Evolutionary conservation across 1,284 basidiomycete genomes (phyloP).

Genomic region (Rhodotorula sp.): DNA sequence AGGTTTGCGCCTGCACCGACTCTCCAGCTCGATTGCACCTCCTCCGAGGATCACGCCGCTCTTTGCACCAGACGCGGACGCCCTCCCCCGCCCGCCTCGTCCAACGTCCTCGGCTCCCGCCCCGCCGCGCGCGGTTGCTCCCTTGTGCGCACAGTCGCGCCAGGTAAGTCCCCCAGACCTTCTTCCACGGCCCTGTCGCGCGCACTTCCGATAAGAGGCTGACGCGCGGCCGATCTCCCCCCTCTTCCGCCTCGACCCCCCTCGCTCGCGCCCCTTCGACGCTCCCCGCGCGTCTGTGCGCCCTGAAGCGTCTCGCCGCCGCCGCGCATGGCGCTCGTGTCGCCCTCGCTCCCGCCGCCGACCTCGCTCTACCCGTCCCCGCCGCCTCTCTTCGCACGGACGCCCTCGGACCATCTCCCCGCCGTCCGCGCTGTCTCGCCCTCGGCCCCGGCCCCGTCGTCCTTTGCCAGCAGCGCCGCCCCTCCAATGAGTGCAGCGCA

Average conservation of each 20-base stretch:
- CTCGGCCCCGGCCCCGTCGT: not conserved
- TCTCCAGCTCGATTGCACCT: not conserved
- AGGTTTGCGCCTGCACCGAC: not conserved
- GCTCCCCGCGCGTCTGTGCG: no score
- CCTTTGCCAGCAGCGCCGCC: not conserved
- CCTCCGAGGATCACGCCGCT: not conserved
- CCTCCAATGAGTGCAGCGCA: not conserved
- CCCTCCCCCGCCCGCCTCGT: not conserved
- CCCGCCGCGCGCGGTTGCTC: no score
- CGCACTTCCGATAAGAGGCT: accelerated
- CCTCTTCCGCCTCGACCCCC: not conserved
- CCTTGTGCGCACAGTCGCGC: not conserved
- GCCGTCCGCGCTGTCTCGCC: not conserved
- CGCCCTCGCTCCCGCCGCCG: conserved; percentile 12
- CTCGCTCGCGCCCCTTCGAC: not conserved
- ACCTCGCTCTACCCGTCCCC: conserved; percentile 11
- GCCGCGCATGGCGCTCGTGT: conserved; percentile 24
- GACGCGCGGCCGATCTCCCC: not conserved
- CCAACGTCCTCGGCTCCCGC: not conserved
- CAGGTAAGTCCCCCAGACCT: not conserved
- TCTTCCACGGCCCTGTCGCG: not conserved
- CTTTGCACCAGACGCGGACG: not conserved
- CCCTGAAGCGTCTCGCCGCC: not conserved
- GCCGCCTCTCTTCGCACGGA: not conserved
- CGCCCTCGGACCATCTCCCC: not conserved